Evolutionary conservation across 2,329 filamentous ascomycete genomes (phyloP).

Genomic region (Tolypocladium ophioglossoides): DNA sequence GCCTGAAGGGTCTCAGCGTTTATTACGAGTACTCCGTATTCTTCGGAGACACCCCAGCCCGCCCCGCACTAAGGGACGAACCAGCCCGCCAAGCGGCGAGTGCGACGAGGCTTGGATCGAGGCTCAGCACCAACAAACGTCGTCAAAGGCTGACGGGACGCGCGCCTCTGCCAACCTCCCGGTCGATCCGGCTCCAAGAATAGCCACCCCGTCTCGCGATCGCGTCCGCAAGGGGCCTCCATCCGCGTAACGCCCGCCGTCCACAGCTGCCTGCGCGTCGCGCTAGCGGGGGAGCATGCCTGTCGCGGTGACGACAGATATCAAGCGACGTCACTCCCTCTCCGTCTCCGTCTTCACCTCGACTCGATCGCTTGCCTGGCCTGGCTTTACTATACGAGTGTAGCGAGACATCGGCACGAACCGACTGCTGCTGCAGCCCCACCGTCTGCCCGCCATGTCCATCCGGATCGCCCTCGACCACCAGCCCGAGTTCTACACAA

Average conservation of each 20-base stretch:
- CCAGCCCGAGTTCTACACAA: slow-evolving; percentile 64
- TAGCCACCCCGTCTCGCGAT: not conserved
- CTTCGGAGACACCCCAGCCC: not conserved
- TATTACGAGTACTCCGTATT: no score
- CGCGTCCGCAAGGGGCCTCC: not conserved
- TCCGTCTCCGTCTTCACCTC: not conserved
- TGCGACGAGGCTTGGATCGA: no score
- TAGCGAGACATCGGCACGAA: not conserved
- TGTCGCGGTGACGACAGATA: not conserved
- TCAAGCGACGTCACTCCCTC: not conserved
- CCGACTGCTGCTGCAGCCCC: not conserved
- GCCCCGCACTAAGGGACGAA: not conserved
- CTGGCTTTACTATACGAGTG: not conserved
- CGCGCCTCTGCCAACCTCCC: not conserved
- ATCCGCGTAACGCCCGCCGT: not conserved
- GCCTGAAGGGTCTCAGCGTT: not conserved
- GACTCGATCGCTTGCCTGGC: not conserved
- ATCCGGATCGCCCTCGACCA: slow-evolving; percentile 57
- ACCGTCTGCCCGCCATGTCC: slow-evolving; percentile 39
- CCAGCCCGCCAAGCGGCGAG: not conserved
- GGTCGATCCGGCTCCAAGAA: not conserved
- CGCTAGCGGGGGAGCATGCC: not conserved
- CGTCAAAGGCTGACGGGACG: slow-evolving; percentile 1
- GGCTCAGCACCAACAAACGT: not conserved
- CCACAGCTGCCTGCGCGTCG: not conserved